Evolutionary conservation across 768 basidiomycete species (phyloP).

Genomic region (Dacryopinax primogenitus): DNA sequence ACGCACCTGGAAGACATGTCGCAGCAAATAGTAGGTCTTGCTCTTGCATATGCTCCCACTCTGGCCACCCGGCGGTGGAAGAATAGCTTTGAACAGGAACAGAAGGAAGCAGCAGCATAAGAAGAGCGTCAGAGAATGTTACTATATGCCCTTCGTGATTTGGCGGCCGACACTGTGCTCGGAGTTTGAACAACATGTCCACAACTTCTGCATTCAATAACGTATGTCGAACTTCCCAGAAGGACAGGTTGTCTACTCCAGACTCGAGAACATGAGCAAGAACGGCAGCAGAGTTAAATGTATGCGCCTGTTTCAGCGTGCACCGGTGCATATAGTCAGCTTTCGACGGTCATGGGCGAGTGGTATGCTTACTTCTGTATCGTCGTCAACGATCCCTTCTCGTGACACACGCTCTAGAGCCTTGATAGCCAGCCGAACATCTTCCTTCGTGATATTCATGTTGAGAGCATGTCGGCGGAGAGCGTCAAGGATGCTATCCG

Average conservation of each 20-base stretch:
- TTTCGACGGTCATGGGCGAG: background rate
- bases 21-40: background rate
- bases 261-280: background rate
- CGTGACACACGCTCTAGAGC: background rate
- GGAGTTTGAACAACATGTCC: background rate
- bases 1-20: background rate
- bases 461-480: background rate
- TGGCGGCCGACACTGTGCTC: background rate
- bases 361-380: background rate
- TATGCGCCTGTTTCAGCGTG: background rate
- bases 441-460: background rate
- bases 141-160: background rate
- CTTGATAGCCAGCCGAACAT: background rate
- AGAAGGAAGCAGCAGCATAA: background rate
- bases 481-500: background rate
- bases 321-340: background rate
- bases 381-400: background rate
- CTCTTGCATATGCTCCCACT: background rate
- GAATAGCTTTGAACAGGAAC: background rate
- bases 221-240: background rate
- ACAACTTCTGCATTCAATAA: background rate
- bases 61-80: background rate
- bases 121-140: background rate
- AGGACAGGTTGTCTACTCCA: background rate
- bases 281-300: background rate